phyloP scores from a whole-genome alignment of 2,329 filamentous ascomycete genomes.

The Tolypocladium ovalisporum region DNA sequence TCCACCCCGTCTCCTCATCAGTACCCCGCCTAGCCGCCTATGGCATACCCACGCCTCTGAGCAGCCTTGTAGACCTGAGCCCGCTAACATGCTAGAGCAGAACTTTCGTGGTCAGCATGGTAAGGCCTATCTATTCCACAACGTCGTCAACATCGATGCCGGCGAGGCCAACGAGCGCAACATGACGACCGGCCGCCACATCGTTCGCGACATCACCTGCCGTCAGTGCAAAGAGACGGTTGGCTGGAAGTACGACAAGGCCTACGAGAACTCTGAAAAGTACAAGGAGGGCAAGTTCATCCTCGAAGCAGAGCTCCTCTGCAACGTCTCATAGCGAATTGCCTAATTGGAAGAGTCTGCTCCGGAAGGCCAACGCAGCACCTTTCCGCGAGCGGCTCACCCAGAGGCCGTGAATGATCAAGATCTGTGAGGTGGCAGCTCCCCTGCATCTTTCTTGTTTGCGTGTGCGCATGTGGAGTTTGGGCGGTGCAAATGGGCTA shows the following conservation, averaged over 20 bases:
- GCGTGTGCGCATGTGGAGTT: neutral
- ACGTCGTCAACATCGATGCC: slow-evolving; percentile 79
- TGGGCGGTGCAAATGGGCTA: neutral
- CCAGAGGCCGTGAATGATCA: neutral
- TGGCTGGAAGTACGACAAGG: slow-evolving; percentile 98
- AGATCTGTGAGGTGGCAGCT: neutral
- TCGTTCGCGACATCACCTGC: slow-evolving; percentile 89
- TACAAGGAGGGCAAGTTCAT: slow-evolving; percentile 99
- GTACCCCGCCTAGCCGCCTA: neutral
- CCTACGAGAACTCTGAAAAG: slow-evolving; percentile 83
- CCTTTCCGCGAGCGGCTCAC: neutral
- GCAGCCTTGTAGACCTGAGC: neutral
- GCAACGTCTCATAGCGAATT: slow-evolving; percentile 48
- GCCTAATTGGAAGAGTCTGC: neutral
- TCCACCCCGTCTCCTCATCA: neutral
- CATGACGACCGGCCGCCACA: slow-evolving; percentile 94
- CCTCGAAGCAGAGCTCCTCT: slow-evolving; percentile 81
- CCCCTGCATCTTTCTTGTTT: neutral
- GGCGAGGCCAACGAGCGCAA: slow-evolving; percentile 85
- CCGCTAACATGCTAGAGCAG: slow-evolving; percentile 31
- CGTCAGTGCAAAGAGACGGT: slow-evolving; percentile 85
- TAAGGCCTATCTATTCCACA: slow-evolving; percentile 94
- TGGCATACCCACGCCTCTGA: neutral
- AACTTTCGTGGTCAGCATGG: slow-evolving; percentile 98
- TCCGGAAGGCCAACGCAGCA: neutral